These are phyloP conservation scores for Tetradesmus obliquus DNA, from an alignment of 139 green algal species.

Conservation along the genomic window DNA sequence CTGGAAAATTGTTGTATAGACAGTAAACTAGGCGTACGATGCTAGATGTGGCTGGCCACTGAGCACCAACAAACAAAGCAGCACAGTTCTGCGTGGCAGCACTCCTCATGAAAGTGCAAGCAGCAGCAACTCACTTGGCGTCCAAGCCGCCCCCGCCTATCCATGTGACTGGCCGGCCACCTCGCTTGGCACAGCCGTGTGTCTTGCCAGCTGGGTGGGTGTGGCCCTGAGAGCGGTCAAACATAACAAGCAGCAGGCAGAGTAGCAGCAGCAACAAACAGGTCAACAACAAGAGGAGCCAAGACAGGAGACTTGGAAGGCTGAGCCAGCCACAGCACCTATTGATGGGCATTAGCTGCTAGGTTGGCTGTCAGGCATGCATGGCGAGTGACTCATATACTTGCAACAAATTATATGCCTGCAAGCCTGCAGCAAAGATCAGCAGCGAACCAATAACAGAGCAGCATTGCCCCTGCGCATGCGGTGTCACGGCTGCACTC, in stretches of 20 bases:
- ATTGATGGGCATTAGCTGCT: no score
- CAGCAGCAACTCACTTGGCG: conserved; percentile 38
- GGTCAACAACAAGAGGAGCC: neutral
- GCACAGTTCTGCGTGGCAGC: no score
- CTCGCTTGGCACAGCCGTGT: conserved; percentile 32
- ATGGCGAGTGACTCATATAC: no score
- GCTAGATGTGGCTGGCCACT: neutral
- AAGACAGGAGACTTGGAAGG: no score
- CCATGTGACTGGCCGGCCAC: conserved; percentile 59
- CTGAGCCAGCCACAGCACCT: no score
- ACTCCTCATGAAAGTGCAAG: neutral
- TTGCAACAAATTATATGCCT: no score
- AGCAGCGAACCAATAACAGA: no score
- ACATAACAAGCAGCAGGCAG: neutral
- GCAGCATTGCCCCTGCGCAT: neutral
- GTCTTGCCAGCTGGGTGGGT: neutral
- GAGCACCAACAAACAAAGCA: neutral
- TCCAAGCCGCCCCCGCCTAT: conserved; percentile 57
- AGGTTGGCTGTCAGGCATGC: no score
- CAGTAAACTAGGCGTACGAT: no score
- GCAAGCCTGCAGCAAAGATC: neutral
- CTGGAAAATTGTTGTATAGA: no score
- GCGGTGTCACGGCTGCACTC: neutral
- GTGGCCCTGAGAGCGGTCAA: neutral
- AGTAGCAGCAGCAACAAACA: neutral